Percentiles rank a stretch among this genome's conserved stretches.
Conservation (phyloP, 2,329 filamentous ascomycete genomes). For the Falciphora oryzae region DNA sequence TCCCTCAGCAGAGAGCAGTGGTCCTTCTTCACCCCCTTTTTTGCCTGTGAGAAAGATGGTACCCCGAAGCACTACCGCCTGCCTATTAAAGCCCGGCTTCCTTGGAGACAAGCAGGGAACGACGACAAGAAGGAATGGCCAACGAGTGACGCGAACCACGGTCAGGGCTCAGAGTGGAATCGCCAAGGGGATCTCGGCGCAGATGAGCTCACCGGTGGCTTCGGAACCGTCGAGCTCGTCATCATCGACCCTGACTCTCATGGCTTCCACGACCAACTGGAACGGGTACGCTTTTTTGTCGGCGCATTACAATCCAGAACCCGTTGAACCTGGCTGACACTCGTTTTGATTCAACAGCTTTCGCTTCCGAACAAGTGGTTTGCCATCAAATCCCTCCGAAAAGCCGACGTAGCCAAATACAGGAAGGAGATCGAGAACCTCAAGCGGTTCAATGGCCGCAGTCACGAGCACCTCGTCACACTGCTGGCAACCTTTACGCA, state of each 20-base stretch:
- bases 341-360: too few relatives aligned
- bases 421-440: slow-evolving; percentile 17
- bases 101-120: background rate
- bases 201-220: background rate
- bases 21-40: background rate
- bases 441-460: slow-evolving; percentile 13
- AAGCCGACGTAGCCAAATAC: slow-evolving; percentile 1
- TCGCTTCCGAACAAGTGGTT: background rate
- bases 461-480: slow-evolving; percentile 15
- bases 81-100: background rate
- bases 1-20: background rate
- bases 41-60: background rate
- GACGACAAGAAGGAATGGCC: background rate
- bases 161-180: too few relatives aligned
- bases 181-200: too few relatives aligned
- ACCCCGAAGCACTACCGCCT: background rate
- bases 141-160: too few relatives aligned
- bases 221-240: background rate
- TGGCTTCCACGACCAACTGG: background rate
- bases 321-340: too few relatives aligned
- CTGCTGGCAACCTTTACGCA: slow-evolving; percentile 16
- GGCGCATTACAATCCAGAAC: too few relatives aligned
- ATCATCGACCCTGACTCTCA: background rate
- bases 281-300: too few relatives aligned
- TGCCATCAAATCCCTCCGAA: background rate